These are phyloP conservation scores for Astraeus odoratus DNA, from an alignment of 768 basidiomycete species.

Conservation along the genomic window DNA sequence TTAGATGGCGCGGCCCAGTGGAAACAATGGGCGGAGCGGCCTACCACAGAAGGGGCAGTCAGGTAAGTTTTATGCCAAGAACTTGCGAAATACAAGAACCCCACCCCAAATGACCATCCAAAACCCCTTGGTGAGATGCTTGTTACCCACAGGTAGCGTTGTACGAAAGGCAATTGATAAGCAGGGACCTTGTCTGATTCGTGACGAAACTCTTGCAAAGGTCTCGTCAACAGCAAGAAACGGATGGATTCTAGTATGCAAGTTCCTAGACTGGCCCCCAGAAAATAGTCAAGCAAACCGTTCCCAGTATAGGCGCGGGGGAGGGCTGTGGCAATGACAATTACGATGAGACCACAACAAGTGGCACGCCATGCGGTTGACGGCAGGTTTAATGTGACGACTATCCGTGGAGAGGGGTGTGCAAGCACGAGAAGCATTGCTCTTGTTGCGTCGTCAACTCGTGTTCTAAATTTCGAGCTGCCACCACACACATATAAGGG, in stretches of 20 bases:
- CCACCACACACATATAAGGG: too few species aligned
- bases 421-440: not conserved
- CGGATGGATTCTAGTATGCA: not conserved
- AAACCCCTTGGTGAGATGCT: conserved; percentile 1
- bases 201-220: not conserved
- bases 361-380: not conserved
- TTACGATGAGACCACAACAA: not conserved
- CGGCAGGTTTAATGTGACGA: not conserved
- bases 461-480: too few species aligned
- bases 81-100: not conserved
- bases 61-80: not conserved
- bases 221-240: conserved; percentile 2
- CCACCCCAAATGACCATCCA: conserved; percentile 5
- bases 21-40: too few species aligned
- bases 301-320: not conserved
- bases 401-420: not conserved
- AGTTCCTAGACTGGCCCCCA: not conserved
- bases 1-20: not conserved
- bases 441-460: not conserved
- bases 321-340: not conserved
- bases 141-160: not conserved
- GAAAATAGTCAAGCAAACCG: not conserved
- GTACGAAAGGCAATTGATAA: not conserved
- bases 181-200: not conserved
- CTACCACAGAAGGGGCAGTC: not conserved